phyloP scores from a whole-genome alignment of 306 rosid genomes.

The Fragaria ananassa region DNA sequence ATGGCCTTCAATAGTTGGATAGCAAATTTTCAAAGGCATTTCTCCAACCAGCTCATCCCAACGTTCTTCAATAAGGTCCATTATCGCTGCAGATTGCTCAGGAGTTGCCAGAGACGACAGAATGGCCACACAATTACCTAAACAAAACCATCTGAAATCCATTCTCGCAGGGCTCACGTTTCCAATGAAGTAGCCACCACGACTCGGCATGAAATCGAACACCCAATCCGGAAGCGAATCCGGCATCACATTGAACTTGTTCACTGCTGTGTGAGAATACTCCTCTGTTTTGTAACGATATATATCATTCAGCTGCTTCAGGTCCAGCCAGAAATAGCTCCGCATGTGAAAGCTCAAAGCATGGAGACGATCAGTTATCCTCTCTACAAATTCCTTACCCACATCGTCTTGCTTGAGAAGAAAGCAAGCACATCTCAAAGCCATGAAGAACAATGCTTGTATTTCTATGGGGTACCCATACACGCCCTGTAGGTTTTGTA shows the following conservation, averaged over 20 bases:
- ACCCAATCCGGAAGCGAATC: conserved; percentile 42
- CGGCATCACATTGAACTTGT: conserved; percentile 43
- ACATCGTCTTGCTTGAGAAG: conserved; percentile 31
- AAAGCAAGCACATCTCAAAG: conserved; percentile 27
- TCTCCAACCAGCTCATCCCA: conserved; percentile 42
- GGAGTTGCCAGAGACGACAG: conserved; percentile 37
- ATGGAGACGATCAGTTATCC: conserved; percentile 29
- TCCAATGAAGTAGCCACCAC: conserved; percentile 40
- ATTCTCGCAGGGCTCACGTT: conserved; percentile 41
- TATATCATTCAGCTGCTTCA: conserved; percentile 37
- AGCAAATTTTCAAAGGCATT: conserved; percentile 41
- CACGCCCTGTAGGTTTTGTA: conserved; percentile 16
- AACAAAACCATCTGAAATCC: conserved; percentile 45
- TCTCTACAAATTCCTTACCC: conserved; percentile 29
- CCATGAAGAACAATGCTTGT: conserved; percentile 40
- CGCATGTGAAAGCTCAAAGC: conserved; percentile 35
- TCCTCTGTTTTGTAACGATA: conserved; percentile 46
- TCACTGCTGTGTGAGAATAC: conserved; percentile 39
- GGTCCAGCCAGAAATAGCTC: conserved; percentile 37
- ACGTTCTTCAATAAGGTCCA: conserved; percentile 38
- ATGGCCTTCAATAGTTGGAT: conserved; percentile 28
- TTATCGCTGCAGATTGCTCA: conserved; percentile 35
- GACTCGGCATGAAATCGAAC: conserved; percentile 38
- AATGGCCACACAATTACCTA: conserved; percentile 41
- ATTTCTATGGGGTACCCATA: conserved; percentile 41